Conservation (phyloP, 2,329 filamentous ascomycete species). For the Trichoderma breve region DNA sequence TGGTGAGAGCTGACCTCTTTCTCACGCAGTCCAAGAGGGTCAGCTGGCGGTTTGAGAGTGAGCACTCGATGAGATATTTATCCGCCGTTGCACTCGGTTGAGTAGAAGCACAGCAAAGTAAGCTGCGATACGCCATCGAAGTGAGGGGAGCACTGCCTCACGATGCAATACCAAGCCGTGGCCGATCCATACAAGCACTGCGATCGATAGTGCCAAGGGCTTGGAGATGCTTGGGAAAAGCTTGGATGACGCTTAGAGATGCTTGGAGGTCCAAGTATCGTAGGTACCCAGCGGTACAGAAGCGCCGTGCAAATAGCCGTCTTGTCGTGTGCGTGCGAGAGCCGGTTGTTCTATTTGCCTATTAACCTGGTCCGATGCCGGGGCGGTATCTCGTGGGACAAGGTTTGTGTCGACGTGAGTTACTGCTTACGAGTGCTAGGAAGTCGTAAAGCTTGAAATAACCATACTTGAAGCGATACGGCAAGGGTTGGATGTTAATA, state of each 20-base stretch:
- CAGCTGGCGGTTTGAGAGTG: not conserved
- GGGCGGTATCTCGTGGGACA: not conserved
- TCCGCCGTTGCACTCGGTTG: not conserved
- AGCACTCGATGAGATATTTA: not conserved
- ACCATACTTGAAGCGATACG: not conserved
- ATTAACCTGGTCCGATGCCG: slow-evolving; percentile 15
- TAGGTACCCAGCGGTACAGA: not conserved
- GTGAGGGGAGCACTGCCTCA: slow-evolving; percentile 3
- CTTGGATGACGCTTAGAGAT: not conserved
- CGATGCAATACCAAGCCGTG: not conserved
- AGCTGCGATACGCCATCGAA: not conserved
- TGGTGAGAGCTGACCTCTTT: not conserved
- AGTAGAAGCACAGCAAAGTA: not conserved
- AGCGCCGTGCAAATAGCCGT: not conserved
- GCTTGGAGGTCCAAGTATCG: not conserved
- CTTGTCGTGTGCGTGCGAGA: not conserved
- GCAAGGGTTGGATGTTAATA: not conserved
- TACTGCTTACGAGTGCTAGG: not conserved
- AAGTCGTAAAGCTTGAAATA: not conserved
- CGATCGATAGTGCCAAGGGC: not conserved
- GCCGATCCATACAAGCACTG: not conserved
- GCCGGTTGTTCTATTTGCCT: not conserved
- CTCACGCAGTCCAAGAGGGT: not conserved
- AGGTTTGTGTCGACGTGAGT: not conserved
- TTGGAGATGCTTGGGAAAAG: not conserved